phyloP scores from a whole-genome alignment of 2,329 filamentous ascomycete species.

The Verruconis gallopava region DNA sequence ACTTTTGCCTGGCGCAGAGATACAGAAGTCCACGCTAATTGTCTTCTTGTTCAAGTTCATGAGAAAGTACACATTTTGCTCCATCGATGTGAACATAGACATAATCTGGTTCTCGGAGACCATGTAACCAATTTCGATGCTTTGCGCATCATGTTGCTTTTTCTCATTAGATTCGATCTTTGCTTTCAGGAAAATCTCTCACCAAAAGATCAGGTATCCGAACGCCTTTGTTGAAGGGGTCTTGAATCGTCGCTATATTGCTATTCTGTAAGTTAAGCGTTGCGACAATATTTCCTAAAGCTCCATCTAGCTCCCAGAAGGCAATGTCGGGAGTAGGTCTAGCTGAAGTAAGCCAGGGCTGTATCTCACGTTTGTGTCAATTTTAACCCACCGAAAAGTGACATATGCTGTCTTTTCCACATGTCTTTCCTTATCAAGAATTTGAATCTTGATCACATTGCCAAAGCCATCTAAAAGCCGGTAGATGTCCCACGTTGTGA shows the following conservation, averaged over 20 bases:
- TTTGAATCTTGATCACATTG: conserved; percentile 1
- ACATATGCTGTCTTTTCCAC: neutral
- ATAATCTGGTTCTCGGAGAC: neutral
- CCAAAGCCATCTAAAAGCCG: neutral
- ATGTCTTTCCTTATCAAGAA: neutral
- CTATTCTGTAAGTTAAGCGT: neutral
- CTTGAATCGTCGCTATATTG: neutral
- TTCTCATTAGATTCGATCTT: neutral
- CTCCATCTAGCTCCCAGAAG: neutral
- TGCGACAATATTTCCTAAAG: neutral
- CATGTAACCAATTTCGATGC: neutral
- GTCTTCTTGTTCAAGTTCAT: conserved; percentile 3
- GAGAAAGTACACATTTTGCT: neutral
- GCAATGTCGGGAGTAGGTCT: conserved; percentile 5
- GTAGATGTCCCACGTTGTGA: conserved; percentile 5
- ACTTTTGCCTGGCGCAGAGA: neutral
- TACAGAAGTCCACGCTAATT: conserved; percentile 5
- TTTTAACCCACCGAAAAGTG: conserved; percentile 5
- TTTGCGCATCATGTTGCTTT: neutral
- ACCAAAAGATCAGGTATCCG: neutral
- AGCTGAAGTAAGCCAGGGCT: neutral
- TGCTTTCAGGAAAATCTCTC: neutral
- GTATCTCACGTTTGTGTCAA: too few species aligned
- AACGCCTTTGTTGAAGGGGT: neutral
- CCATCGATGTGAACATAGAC: neutral